Evolutionary conservation across 768 basidiomycete species (phyloP), one percentile per base, ranked within the genome.

Genomic region (Gloeopeniophorella convolvens): DNA sequence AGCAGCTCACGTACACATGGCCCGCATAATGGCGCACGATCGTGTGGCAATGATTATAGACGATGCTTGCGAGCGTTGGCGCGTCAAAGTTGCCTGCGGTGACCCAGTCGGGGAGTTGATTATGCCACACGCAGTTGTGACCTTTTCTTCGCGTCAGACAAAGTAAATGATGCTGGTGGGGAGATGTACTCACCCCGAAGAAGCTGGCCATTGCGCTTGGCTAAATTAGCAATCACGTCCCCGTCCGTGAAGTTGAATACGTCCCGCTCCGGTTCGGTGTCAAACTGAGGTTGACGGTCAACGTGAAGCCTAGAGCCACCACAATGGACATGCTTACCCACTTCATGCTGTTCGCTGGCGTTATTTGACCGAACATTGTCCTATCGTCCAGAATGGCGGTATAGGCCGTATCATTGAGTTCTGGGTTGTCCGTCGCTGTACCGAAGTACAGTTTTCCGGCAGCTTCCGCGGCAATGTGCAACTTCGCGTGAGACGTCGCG

Each of bases 241-340:
- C 73, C 78, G 12, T 56, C 59, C 1, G 66, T 59, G 56, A 75
- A 79, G 0, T 72, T 75, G 62, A 76, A 80, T 2, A 58, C 61
- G 18, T 74, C 74, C 18, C 66, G 74, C 3, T 62, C 60, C 2
- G 76, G 76, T 51, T 80, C 78, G 12, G 76, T 79, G 1, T 74
- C 72, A 51, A 77, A 76, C 76, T 78, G 47, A n/a, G n/a, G n/a
- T n/a, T n/a, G n/a, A n/a, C n/a, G n/a, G n/a, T n/a, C n/a, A 3
- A 32, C n/a, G 9, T 7, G 28, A 28, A 12, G 9, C 16, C 9
- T 30, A 5, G 10, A 48, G 26, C 9, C n/a, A 33, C 3, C 12
- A 7, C 28, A 35, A 24, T 50, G 24, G 5, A 24, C n/a, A 36
- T 28, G 26, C 58, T 15, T 16, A 64, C 71, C 72, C 72, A 73